Evolutionary conservation across 2,329 filamentous ascomycete species (phyloP), one percentile per base, ranked within the genome.

Genomic region (Thermothelomyces thermophilus): DNA sequence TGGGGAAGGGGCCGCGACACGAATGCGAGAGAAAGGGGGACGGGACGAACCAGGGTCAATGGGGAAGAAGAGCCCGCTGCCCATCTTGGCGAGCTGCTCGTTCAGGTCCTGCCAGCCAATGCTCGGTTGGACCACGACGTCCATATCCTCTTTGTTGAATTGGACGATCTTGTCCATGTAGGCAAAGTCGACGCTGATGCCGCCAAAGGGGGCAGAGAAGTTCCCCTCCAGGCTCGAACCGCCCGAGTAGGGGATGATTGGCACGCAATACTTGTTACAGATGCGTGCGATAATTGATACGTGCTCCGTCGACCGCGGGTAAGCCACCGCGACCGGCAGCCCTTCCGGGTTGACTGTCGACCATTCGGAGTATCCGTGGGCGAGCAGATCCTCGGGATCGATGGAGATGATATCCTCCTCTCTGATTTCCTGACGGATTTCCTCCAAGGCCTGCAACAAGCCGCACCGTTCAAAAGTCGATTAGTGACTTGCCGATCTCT

Each of bases 71-170:
- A 96, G 77, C 0, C 87, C 87, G 3, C 80, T 83, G 34, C 79
- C 75, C 66, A 85, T 80, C 61, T 86, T 82, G 42, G 82, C 75
- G 40, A 83, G 65, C 59, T 80, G 70, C 56, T 85, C 81, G 61
- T 96, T 96, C 51, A 96, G 70, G 46, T 86, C 82, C 77, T 94
- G 90, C 90, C 90, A 96, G n/a, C 86, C 84, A 9, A 96, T 84
- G 6, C 86, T 87, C 3, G 90, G 90, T 65, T 96, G 90, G 3
- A 96, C 89, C 4, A 95, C 87, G 43, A 95, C 76, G 60, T 96
- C 90, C 86, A 95, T 89, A 64, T 95, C 90, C 3, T 87, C 84
- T 58, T 86, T 83, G 65, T 95, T 86, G 50, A 95, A 74, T 47
- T 83, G 74, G 26, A 96, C 59, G 22, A 95, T 85, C 60, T 83